phyloP scores from a whole-genome alignment of 164 flowering plant genomes.

The Tetrastigma voinierianum region DNA sequence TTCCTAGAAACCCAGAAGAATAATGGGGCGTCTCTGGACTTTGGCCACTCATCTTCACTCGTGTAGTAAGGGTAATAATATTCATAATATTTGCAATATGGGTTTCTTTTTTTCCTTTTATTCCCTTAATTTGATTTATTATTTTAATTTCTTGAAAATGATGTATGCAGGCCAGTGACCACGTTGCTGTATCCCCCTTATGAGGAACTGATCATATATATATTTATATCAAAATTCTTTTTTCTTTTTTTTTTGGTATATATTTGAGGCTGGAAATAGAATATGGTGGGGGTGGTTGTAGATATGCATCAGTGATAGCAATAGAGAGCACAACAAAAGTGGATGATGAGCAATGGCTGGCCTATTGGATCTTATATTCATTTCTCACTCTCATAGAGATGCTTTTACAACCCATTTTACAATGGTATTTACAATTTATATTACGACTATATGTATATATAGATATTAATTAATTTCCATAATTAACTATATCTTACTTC shows the following conservation, averaged over 20 bases:
- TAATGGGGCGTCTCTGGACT: conserved; percentile 60
- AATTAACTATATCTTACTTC: no score
- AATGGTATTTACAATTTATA: conserved; percentile 59
- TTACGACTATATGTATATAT: background rate
- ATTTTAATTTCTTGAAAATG: background rate
- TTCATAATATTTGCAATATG: no score
- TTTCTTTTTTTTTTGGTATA: background rate
- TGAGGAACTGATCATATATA: conserved; percentile 34
- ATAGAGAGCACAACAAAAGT: conserved; percentile 77
- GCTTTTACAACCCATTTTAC: conserved; percentile 58
- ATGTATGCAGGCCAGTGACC: conserved; percentile 62
- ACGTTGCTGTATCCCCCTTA: conserved; percentile 88
- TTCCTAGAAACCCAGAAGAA: no score
- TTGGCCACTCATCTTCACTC: conserved; percentile 54
- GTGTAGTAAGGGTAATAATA: no score
- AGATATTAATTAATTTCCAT: no score
- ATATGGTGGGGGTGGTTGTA: conserved; percentile 15
- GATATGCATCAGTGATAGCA: conserved; percentile 89
- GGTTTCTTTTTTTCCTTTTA: background rate
- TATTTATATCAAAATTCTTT: no score
- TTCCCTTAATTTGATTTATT: background rate
- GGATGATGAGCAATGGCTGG: conserved; percentile 98
- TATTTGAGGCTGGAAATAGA: background rate
- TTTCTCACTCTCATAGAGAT: conserved; percentile 87
- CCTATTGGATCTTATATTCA: conserved; percentile 95